phyloP scores from a whole-genome alignment of 257 asterid genomes.

The Paraleonurus japonicus region DNA sequence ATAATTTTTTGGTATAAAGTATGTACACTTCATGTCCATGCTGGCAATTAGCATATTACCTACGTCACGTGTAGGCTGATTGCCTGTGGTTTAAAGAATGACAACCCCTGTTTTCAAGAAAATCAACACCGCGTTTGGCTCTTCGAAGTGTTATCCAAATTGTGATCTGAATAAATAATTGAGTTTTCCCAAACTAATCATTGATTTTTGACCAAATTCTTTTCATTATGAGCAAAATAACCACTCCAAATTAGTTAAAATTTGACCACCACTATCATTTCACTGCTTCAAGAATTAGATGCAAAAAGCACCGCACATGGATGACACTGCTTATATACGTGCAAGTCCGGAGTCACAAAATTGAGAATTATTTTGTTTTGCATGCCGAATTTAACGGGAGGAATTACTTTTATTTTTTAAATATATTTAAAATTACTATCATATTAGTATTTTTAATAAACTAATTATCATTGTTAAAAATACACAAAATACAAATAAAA shows the following conservation, averaged over 20 bases:
- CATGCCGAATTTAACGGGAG: too few relatives aligned
- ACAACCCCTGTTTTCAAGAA: slow-evolving; percentile 32
- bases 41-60: slow-evolving; percentile 30
- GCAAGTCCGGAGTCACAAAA: not conserved
- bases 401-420: too few relatives aligned
- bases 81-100: slow-evolving; percentile 42
- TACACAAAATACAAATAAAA: too few relatives aligned
- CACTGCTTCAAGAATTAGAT: not conserved
- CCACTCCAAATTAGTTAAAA: not conserved
- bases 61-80: slow-evolving; percentile 28
- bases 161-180: not conserved
- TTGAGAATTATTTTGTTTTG: too few relatives aligned
- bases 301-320: not conserved
- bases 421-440: too few relatives aligned
- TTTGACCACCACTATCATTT: not conserved
- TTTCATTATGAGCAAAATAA: not conserved
- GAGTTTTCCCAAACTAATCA: not conserved
- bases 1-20: not conserved
- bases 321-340: not conserved
- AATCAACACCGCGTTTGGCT: slow-evolving; percentile 36
- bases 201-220: not conserved
- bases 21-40: slow-evolving; percentile 1
- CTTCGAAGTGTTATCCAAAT: not conserved
- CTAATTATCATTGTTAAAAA: too few relatives aligned
- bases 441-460: too few relatives aligned